Base-by-base conservation (phyloP, 1,284 basidiomycete species). In the Volvariella surrecta region DNA sequence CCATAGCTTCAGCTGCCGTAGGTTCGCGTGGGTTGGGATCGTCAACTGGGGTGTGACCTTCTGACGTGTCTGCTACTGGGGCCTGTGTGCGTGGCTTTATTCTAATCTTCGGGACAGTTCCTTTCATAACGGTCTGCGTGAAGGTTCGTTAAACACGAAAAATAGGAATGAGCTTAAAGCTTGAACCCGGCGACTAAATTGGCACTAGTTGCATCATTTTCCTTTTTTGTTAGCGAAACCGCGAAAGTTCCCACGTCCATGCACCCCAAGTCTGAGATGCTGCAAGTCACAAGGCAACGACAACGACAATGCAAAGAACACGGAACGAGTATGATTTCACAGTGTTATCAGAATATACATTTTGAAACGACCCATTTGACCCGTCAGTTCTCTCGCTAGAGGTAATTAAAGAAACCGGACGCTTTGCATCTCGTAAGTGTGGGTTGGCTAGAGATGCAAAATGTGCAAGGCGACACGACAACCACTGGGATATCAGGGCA, bases 61-160 rank as follows among this genome's bases (percentile, higher is more conserved):
- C 43, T n/a, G 55, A 43, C 30, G 57, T 49, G 37, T 56, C 53
- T 21, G 59, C 52, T 44, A 62, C 50, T 22, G 56, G 48, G 19
- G 57, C 42, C 59, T 47, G 40, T 72, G 66, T 2, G 8, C 34
- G 34, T 4, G 73, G 66, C 50, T 70, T 76, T 48, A 76, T 73
- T 31, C 76, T 67, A 45, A 76, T 77, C 64, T 73, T 76, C 28
- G 64, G 64, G 24, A 64, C 54, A n/a, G 47, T 40, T 8, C 34
- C 34, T 35, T 35, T 35, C 34, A 35, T 35, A 19, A 35, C n/a
- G 6, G 34, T 6, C n/a, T 28, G 11, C 34, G 34, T 35, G 34
- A 35, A 15, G 24, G 24, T 28, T 28, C 24, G 34, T 35, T 35
- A 15, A 19, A n/a, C n/a, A n/a, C n/a, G n/a, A n/a, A n/a, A n/a